A percentile compares a stretch with the other conserved stretches of the same genome.
phyloP scores from a whole-genome alignment of 2,329 filamentous ascomycete species.

The Cladophialophora bantiana region DNA sequence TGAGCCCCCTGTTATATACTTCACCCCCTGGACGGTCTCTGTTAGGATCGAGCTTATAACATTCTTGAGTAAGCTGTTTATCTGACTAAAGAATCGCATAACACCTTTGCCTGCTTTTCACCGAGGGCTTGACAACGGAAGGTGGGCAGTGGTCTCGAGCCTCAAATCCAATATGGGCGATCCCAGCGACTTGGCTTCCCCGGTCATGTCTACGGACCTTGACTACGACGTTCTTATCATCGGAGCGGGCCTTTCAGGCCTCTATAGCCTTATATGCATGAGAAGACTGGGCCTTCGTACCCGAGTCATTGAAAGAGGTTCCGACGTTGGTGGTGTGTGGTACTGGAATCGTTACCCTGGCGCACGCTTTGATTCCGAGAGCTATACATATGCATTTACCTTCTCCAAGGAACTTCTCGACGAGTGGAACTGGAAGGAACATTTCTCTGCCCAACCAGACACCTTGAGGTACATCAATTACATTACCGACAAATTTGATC shows the following conservation, averaged over 20 bases:
- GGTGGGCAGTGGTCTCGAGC: no score
- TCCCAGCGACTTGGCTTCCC: no score
- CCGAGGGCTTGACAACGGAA: no score
- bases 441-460: slow-evolving; percentile 50
- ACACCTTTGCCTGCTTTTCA: no score
- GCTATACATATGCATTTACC: slow-evolving; percentile 61
- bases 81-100: no score
- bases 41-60: no score
- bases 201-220: no score
- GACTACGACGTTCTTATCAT: slow-evolving; percentile 35
- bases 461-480: slow-evolving; percentile 51
- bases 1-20: no score
- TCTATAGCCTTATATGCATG: slow-evolving; percentile 42
- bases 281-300: slow-evolving; percentile 43
- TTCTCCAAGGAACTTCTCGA: slow-evolving; percentile 48
- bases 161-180: no score
- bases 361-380: slow-evolving; percentile 61
- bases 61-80: no score
- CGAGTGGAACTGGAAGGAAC: slow-evolving; percentile 55
- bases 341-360: slow-evolving; percentile 64
- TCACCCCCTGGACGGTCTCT: no score
- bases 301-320: slow-evolving; percentile 47
- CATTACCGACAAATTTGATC: slow-evolving; percentile 48
- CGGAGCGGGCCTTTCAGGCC: slow-evolving; percentile 34
- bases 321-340: slow-evolving; percentile 53